Conservation (phyloP, 768 basidiomycete genomes). For the Glaciozyma antarctica region DNA sequence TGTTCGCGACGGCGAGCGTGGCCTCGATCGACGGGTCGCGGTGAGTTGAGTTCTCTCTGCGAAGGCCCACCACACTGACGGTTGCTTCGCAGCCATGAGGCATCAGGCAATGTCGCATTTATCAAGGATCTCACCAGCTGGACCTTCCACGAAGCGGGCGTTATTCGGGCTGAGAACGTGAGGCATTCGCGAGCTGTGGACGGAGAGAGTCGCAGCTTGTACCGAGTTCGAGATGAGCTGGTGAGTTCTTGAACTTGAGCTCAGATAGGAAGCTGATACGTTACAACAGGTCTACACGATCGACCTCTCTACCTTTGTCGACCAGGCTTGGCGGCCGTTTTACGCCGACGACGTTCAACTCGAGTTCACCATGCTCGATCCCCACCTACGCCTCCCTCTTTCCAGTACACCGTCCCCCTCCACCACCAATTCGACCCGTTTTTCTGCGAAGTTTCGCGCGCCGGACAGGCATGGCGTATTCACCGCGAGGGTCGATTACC, state of each 20-base stretch:
- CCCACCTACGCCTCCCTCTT: constrained; percentile 77
- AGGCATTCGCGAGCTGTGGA: constrained; percentile 41
- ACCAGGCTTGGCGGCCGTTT: constrained; percentile 60
- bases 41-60: constrained; percentile 36
- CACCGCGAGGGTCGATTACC: constrained; percentile 87
- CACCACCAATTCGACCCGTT: not conserved
- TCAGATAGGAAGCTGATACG: no score
- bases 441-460: constrained; percentile 62
- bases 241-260: constrained; percentile 43
- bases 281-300: constrained; percentile 57
- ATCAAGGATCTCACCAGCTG: constrained; percentile 67
- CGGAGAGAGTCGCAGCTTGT: constrained; percentile 36
- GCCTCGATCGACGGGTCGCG: constrained; percentile 43
- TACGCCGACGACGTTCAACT: constrained; percentile 72
- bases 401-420: constrained; percentile 48
- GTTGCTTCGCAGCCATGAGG: constrained; percentile 45
- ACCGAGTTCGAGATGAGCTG: constrained; percentile 77
- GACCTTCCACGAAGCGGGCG: constrained; percentile 80
- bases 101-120: constrained; percentile 68
- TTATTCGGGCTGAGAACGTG: constrained; percentile 64
- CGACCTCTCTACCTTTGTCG: constrained; percentile 60
- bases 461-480: constrained; percentile 97
- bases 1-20: constrained; percentile 56
- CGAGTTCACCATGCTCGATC: constrained; percentile 98
- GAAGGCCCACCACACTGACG: not conserved